Evolutionary conservation across 345 rosid species (phyloP).

Genomic region (Eucalyptus virginea): DNA sequence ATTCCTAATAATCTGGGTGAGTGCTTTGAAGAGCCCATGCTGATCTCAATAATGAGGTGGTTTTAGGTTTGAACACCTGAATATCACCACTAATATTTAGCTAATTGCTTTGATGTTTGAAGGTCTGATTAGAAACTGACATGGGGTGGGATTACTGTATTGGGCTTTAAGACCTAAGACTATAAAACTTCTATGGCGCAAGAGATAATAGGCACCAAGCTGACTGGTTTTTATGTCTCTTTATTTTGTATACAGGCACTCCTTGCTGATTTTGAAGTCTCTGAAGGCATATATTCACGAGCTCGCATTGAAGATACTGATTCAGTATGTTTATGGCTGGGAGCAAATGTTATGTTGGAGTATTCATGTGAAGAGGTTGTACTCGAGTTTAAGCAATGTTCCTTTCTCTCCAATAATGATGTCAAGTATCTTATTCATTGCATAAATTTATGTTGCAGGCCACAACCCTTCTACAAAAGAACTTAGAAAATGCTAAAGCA

Average conservation of each 20-base stretch:
- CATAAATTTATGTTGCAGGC: conserved; percentile 43
- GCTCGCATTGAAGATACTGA: conserved; percentile 56
- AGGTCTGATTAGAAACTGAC: neutral
- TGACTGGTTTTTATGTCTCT: neutral
- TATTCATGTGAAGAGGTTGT: conserved; percentile 88
- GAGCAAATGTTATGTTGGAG: conserved; percentile 99
- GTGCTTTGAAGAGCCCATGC: neutral
- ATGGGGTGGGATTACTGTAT: neutral
- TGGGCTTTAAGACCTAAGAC: neutral
- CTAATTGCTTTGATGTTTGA: neutral
- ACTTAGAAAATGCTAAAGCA: neutral
- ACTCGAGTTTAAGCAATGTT: neutral
- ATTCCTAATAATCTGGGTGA: neutral
- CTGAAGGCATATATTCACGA: conserved; percentile 59
- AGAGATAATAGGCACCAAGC: neutral
- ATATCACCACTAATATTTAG: neutral
- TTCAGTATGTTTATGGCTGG: conserved; percentile 95
- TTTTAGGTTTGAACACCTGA: neutral
- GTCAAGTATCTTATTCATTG: neutral
- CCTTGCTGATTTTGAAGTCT: conserved; percentile 88
- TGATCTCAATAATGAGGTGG: neutral
- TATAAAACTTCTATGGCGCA: neutral
- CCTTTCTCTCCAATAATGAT: neutral
- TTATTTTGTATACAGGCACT: conserved; percentile 38
- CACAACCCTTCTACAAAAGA: conserved; percentile 59